Evolutionary conservation across 2,329 filamentous ascomycete species (phyloP).

Genomic region (Aspergillus niger): DNA sequence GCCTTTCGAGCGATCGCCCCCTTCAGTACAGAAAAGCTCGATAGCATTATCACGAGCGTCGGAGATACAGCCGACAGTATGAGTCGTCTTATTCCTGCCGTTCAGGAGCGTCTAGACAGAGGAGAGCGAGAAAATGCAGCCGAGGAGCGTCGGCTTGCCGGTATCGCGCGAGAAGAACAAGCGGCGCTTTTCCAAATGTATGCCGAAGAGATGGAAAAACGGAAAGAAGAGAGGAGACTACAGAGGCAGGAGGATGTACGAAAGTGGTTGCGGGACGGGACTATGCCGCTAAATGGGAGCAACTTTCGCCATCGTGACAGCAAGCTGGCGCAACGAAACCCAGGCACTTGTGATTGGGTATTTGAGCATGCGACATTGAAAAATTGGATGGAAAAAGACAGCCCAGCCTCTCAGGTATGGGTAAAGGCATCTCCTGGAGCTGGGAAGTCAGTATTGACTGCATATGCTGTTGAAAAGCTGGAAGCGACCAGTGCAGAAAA

Average conservation of each 20-base stretch:
- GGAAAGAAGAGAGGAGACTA: not conserved
- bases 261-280: not conserved
- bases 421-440: not conserved
- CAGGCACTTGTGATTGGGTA: not conserved
- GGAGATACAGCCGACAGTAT: not conserved
- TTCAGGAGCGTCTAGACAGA: not conserved
- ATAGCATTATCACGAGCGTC: not conserved
- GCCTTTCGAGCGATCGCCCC: not conserved
- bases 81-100: not conserved
- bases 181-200: not conserved
- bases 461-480: not conserved
- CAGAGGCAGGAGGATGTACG: constrained; percentile 4
- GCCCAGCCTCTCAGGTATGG: not conserved
- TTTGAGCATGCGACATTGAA: not conserved
- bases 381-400: not conserved
- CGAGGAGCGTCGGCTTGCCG: constrained; percentile 1
- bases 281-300: not conserved
- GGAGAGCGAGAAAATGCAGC: not conserved
- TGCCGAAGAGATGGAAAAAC: not conserved
- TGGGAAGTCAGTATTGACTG: constrained; percentile 3
- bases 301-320: constrained; percentile 5
- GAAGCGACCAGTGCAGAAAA: not conserved
- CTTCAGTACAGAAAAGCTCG: not conserved
- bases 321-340: not conserved
- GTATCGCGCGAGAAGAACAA: constrained; percentile 3